Percentiles rank a stretch among this genome's conserved stretches.
Evolutionary conservation across 139 green algal genomes (phyloP).

Genomic region (Eudorina sp.): DNA sequence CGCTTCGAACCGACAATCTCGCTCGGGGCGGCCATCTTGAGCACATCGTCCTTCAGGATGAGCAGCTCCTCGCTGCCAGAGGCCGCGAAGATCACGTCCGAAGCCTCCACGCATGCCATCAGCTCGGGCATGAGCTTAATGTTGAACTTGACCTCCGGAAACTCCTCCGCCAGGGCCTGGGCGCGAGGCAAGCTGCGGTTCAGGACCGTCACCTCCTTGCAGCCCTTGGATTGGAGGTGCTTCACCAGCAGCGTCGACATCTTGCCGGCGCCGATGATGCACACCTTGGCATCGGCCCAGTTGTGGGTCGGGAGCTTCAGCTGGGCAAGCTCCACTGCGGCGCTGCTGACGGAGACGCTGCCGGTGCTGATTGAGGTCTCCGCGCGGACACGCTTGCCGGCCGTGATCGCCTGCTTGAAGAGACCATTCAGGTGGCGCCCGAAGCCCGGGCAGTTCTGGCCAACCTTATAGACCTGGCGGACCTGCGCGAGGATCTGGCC

Average conservation of each 20-base stretch:
- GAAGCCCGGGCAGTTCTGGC: constrained; percentile 92
- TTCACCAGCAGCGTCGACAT: constrained; percentile 99
- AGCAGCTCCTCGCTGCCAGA: constrained; percentile 91
- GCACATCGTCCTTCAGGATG: constrained; percentile 80
- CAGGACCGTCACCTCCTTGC: constrained; percentile 90
- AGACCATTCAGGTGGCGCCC: constrained; percentile 97
- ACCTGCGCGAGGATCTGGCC: constrained; percentile 99
- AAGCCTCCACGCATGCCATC: constrained; percentile 82
- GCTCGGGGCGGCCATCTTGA: constrained; percentile 67
- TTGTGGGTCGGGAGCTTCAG: constrained; percentile 96
- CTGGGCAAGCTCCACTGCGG: constrained; percentile 97
- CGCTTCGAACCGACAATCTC: constrained; percentile 88
- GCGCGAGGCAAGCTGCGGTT: constrained; percentile 93
- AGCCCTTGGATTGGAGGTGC: constrained; percentile 97
- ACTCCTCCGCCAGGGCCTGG: constrained; percentile 94
- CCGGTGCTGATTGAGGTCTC: constrained; percentile 96
- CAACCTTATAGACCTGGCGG: constrained; percentile 95
- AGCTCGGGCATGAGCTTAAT: constrained; percentile 96
- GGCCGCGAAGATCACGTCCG: constrained; percentile 96
- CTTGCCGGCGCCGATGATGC: constrained; percentile 98
- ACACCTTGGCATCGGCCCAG: constrained; percentile 85
- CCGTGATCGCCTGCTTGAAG: constrained; percentile 99
- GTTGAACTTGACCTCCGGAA: constrained; percentile 95
- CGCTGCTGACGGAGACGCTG: constrained; percentile 94
- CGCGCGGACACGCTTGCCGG: constrained; percentile 95